A percentile compares a stretch with the other conserved stretches of the same genome.
phyloP scores from a whole-genome alignment of 2,329 filamentous ascomycete genomes.

The Aspergillus felis region DNA sequence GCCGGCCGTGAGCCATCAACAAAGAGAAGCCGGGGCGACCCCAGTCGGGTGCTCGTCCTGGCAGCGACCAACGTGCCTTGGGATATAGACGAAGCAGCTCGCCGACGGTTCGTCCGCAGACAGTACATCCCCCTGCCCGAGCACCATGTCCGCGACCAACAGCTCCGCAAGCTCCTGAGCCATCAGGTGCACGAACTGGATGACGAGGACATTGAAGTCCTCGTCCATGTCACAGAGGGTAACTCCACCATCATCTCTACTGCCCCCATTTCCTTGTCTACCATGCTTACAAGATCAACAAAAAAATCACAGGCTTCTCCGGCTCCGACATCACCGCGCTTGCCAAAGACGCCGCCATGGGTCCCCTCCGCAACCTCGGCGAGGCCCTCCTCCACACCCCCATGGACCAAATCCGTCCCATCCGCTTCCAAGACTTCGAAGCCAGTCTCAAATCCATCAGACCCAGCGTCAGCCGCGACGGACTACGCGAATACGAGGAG shows the following conservation, averaged over 20 bases:
- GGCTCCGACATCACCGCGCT: slow-evolving; percentile 95
- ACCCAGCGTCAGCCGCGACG: slow-evolving; percentile 81
- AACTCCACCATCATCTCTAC: slow-evolving; percentile 10
- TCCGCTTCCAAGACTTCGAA: slow-evolving; percentile 76
- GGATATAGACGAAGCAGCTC: slow-evolving; percentile 94
- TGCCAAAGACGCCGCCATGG: slow-evolving; percentile 98
- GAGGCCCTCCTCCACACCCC: slow-evolving; percentile 86
- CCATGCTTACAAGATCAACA: not conserved
- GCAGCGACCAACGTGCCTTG: slow-evolving; percentile 95
- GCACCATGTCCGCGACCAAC: slow-evolving; percentile 70
- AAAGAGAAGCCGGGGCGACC: slow-evolving; percentile 69
- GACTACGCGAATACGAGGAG: slow-evolving; percentile 84
- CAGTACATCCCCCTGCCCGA: slow-evolving; percentile 97
- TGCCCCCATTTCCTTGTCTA: not conserved
- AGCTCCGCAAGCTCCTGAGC: slow-evolving; percentile 73
- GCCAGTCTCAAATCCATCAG: slow-evolving; percentile 80
- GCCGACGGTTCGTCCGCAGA: slow-evolving; percentile 82
- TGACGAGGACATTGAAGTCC: slow-evolving; percentile 64
- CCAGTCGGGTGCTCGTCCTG: slow-evolving; percentile 83
- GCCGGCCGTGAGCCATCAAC: slow-evolving; percentile 67
- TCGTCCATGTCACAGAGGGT: slow-evolving; percentile 86
- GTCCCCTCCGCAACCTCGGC: slow-evolving; percentile 81
- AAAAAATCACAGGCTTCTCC: slow-evolving; percentile 70
- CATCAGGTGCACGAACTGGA: slow-evolving; percentile 81
- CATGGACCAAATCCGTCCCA: slow-evolving; percentile 90